Evolutionary conservation across 108 stramenopile species (phyloP).

Genomic region (Thalassiosira profunda): DNA sequence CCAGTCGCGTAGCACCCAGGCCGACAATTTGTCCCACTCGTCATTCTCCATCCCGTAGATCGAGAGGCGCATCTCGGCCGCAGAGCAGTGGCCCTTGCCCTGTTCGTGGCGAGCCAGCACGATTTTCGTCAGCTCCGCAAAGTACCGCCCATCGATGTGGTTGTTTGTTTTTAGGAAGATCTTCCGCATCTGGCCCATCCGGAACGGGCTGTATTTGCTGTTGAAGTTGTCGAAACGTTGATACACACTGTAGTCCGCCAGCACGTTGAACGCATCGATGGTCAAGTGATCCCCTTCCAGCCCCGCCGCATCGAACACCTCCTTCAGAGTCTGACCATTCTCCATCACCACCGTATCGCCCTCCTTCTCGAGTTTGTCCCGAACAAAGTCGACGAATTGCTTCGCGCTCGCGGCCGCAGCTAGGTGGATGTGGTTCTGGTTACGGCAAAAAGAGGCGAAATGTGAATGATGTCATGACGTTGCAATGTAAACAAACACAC

Average conservation of each 20-base stretch:
- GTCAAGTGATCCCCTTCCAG: conserved; percentile 97
- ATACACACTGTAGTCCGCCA: conserved; percentile 98
- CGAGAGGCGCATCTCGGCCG: conserved; percentile 94
- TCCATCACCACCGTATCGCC: conserved; percentile 77
- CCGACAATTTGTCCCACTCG: conserved; percentile 94
- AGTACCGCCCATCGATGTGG: conserved; percentile 85
- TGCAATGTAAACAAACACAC: too few species aligned
- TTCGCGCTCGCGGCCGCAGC: conserved; percentile 98
- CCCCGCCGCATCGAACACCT: conserved; percentile 89
- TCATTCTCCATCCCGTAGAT: conserved; percentile 97
- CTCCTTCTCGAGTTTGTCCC: conserved; percentile 94
- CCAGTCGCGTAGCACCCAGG: conserved; percentile 89
- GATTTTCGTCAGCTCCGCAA: conserved; percentile 96
- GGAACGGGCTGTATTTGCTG: conserved; percentile 98
- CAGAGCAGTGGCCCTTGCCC: conserved; percentile 92
- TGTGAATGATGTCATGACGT: too few species aligned
- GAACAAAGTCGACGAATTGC: conserved; percentile 98
- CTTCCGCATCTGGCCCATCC: conserved; percentile 96
- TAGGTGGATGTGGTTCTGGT: conserved; percentile 99
- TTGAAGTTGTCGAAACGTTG: conserved; percentile 99
- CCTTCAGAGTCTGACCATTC: conserved; percentile 79
- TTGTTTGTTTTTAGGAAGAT: conserved; percentile 99
- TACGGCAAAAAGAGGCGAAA: too few species aligned
- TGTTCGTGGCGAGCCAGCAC: conserved; percentile 89
- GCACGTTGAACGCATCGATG: conserved; percentile 99